These are phyloP conservation scores for Paecilomyces niveus DNA, from an alignment of 2,329 filamentous ascomycete genomes.

Conservation along the genomic window DNA sequence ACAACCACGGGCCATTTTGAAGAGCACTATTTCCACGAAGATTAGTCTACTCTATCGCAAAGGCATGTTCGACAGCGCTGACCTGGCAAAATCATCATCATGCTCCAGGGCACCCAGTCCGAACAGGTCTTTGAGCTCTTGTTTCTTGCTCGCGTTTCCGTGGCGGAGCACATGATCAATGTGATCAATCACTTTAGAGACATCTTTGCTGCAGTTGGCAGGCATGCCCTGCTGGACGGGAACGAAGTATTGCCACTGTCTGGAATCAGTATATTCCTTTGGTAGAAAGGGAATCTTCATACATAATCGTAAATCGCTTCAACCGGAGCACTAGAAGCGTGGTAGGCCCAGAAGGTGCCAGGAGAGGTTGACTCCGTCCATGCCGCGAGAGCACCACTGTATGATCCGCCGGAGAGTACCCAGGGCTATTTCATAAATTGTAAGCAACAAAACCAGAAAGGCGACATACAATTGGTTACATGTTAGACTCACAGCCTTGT, in stretches of 20 bases:
- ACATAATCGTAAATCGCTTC: conserved; percentile 49
- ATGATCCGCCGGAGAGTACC: conserved; percentile 51
- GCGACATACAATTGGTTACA: not conserved
- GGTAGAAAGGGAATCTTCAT: not conserved
- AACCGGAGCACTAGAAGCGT: conserved; percentile 50
- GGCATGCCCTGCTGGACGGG: conserved; percentile 54
- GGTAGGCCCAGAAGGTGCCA: conserved; percentile 56
- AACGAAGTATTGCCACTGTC: conserved; percentile 49
- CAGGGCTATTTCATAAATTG: conserved; percentile 39
- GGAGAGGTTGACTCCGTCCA: conserved; percentile 49
- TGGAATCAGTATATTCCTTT: not conserved
- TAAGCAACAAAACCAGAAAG: not conserved
- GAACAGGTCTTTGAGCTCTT: conserved; percentile 46
- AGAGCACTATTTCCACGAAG: conserved; percentile 33
- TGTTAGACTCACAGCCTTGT: conserved; percentile 31
- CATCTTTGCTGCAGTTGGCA: conserved; percentile 50
- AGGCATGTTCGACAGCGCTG: conserved; percentile 3
- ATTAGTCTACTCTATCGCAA: conserved; percentile 3
- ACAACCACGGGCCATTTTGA: conserved; percentile 50
- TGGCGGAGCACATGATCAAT: conserved; percentile 44
- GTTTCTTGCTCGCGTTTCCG: conserved; percentile 36
- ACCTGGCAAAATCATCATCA: conserved; percentile 47
- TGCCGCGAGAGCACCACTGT: conserved; percentile 49
- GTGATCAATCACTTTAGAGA: conserved; percentile 46
- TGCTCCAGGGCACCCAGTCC: conserved; percentile 44